Evolutionary conservation across 208 protist species (phyloP).

Genomic region (Leishmania guyanensis): DNA sequence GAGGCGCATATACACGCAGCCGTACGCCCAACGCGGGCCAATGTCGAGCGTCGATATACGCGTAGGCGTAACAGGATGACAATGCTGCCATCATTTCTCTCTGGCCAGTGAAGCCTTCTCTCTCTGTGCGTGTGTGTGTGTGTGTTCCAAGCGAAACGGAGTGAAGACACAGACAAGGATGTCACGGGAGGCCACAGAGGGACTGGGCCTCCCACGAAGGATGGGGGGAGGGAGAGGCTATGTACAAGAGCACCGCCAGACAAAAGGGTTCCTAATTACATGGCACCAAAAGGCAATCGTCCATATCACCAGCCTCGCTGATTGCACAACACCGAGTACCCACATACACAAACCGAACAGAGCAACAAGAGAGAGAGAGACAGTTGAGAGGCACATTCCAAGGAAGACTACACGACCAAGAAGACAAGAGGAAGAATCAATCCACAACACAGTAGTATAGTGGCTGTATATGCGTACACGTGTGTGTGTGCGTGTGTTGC

Average conservation of each 20-base stretch:
- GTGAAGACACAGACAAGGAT: neutral
- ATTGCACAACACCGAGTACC: neutral
- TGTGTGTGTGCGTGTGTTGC: neutral
- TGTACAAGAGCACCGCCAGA: constrained; percentile 3
- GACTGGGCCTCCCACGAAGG: no score
- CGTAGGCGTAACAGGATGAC: neutral
- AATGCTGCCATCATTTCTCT: no score
- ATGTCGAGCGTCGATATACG: neutral
- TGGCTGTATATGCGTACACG: neutral
- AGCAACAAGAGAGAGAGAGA: neutral
- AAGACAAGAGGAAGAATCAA: neutral
- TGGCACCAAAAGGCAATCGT: neutral
- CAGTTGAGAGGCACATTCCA: neutral
- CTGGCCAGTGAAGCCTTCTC: no score
- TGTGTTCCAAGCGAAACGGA: neutral
- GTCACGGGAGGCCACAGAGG: neutral
- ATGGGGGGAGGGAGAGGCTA: neutral
- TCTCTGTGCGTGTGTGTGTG: neutral
- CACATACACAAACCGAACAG: neutral
- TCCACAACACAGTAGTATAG: no score
- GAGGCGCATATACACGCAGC: neutral
- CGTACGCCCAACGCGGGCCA: neutral
- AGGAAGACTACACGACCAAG: neutral
- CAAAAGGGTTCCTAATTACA: neutral
- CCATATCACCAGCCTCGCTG: neutral